A percentile compares a stretch with the other conserved stretches of the same genome.
phyloP scores from a whole-genome alignment of 805 yeast species.

The Wickerhamomyces sydowiorum region DNA sequence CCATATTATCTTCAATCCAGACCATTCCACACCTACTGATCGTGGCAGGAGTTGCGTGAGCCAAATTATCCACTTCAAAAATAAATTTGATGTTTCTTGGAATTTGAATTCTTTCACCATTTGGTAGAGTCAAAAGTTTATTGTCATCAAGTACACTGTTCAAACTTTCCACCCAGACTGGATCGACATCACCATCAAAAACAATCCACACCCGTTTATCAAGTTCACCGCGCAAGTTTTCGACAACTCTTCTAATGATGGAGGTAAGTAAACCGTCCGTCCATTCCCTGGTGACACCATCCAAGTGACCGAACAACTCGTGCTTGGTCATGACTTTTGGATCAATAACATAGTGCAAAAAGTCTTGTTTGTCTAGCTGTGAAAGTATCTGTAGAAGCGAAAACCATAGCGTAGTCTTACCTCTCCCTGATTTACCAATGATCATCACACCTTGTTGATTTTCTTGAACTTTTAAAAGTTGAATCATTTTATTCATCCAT shows the following conservation, averaged over 20 bases:
- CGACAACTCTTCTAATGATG: constrained; percentile 50
- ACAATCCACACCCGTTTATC: constrained; percentile 64
- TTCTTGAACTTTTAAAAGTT: constrained; percentile 54
- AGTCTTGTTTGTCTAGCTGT: constrained; percentile 28
- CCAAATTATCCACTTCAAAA: constrained; percentile 69
- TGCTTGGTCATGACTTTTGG: constrained; percentile 71
- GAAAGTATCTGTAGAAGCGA: constrained; percentile 42
- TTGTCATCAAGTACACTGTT: constrained; percentile 92
- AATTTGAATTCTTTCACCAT: constrained; percentile 75
- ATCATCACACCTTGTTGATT: constrained; percentile 76
- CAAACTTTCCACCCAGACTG: constrained; percentile 86
- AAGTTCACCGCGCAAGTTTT: constrained; percentile 54
- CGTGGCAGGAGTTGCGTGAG: constrained; percentile 82
- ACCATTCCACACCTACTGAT: constrained; percentile 89
- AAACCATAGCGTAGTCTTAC: constrained; percentile 57
- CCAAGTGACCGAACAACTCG: constrained; percentile 63
- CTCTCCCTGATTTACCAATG: constrained; percentile 71
- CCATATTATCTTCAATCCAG: constrained; percentile 47
- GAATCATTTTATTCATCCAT: constrained; percentile 54
- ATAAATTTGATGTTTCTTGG: constrained; percentile 59
- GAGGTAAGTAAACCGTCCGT: constrained; percentile 78
- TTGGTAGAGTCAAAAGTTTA: constrained; percentile 72
- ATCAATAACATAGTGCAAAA: constrained; percentile 47
- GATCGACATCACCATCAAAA: constrained; percentile 92
- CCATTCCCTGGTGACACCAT: constrained; percentile 84